phyloP scores from a whole-genome alignment of 345 rosid species.

The Dimocarpus longan region DNA sequence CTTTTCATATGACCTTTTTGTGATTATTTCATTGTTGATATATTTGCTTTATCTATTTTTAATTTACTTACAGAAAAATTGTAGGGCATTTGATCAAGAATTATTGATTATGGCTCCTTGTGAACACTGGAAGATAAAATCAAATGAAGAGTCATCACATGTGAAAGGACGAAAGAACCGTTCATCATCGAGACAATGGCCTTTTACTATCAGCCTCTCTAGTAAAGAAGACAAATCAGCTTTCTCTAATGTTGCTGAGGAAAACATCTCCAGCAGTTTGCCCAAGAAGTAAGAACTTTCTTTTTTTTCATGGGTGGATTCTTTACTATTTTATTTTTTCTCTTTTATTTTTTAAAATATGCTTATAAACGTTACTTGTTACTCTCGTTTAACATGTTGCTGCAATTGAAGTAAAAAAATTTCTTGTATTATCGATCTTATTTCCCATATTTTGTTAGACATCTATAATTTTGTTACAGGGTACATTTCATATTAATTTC shows the following conservation, averaged over 20 bases:
- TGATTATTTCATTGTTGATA: conserved; percentile 10
- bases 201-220: conserved; percentile 34
- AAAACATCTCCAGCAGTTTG: conserved; percentile 16
- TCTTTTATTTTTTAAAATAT: background rate
- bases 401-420: background rate
- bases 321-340: background rate
- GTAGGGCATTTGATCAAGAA: conserved; percentile 45
- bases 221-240: conserved; percentile 24
- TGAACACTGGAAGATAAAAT: conserved; percentile 31
- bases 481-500: background rate
- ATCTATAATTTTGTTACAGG: background rate
- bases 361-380: too few relatives aligned
- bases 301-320: background rate
- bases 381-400: too few relatives aligned
- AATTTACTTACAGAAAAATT: conserved; percentile 46
- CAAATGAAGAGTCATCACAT: conserved; percentile 31
- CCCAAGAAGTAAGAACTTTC: conserved; percentile 39
- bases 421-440: background rate
- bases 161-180: conserved; percentile 24
- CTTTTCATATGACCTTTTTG: conserved; percentile 12
- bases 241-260: conserved; percentile 26
- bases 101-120: conserved; percentile 34
- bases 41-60: conserved; percentile 18
- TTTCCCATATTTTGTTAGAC: background rate
- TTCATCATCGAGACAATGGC: conserved; percentile 38